Conservation (phyloP, 2,329 filamentous ascomycete genomes). For the Domatiomyces globalis region DNA sequence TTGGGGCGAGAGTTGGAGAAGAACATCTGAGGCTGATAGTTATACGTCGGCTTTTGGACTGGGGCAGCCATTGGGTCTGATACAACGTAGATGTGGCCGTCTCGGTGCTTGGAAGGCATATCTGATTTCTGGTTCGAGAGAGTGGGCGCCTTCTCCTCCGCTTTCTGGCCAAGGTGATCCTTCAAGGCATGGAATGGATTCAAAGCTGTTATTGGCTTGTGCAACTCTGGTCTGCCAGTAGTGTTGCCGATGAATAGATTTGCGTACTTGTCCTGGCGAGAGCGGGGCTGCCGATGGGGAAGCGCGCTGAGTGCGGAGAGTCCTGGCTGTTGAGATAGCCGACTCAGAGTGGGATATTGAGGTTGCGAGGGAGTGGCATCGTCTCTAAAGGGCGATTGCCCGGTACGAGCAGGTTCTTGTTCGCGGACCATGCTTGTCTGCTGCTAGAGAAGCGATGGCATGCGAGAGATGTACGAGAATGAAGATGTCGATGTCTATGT, state of each 20-base stretch:
- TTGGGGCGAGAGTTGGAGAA: slow-evolving; percentile 30
- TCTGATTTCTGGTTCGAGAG: slow-evolving; percentile 28
- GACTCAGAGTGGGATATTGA: slow-evolving; percentile 33
- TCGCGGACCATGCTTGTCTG: slow-evolving; percentile 36
- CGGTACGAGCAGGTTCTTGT: slow-evolving; percentile 31
- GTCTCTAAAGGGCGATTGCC: slow-evolving; percentile 20
- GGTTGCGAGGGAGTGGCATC: slow-evolving; percentile 25
- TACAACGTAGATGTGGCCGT: slow-evolving; percentile 34
- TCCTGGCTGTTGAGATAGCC: slow-evolving; percentile 37
- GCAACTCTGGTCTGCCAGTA: slow-evolving; percentile 10
- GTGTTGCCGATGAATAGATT: slow-evolving; percentile 15
- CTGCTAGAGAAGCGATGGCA: not conserved
- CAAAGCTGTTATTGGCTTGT: slow-evolving; percentile 9
- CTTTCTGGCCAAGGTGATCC: not conserved
- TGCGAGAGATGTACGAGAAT: no score
- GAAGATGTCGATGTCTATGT: no score
- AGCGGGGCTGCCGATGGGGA: not conserved
- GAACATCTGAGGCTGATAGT: slow-evolving; percentile 31
- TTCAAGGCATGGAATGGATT: slow-evolving; percentile 12
- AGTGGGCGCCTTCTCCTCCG: not conserved
- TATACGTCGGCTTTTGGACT: slow-evolving; percentile 17
- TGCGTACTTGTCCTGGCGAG: slow-evolving; percentile 12
- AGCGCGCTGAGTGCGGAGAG: slow-evolving; percentile 30
- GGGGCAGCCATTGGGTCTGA: not conserved
- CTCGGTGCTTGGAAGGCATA: slow-evolving; percentile 98